Evolutionary conservation across 257 asterid genomes (phyloP).

Genomic region (Anisodus acutangulus): DNA sequence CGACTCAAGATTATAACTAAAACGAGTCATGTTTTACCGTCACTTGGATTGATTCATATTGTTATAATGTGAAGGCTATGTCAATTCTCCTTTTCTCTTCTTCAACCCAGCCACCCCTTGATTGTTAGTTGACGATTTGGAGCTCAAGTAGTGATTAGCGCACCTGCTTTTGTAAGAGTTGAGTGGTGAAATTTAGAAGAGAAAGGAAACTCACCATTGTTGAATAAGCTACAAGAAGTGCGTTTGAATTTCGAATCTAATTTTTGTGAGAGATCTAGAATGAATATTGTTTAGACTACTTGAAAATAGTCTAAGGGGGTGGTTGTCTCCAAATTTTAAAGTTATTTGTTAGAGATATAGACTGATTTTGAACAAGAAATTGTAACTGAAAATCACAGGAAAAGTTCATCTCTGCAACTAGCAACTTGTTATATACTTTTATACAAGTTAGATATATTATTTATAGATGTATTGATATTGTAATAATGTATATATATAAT

Average conservation of each 20-base stretch:
- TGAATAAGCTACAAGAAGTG: not conserved
- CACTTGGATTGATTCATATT: too few relatives aligned
- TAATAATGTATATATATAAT: not conserved
- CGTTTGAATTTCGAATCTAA: too few relatives aligned
- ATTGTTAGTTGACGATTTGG: not conserved
- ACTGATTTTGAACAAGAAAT: not conserved
- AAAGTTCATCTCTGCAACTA: not conserved
- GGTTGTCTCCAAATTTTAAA: not conserved
- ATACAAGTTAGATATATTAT: too few relatives aligned
- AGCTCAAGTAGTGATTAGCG: too few relatives aligned
- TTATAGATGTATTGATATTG: not conserved
- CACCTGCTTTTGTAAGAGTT: not conserved
- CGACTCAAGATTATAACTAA: too few relatives aligned
- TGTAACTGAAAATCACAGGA: not conserved
- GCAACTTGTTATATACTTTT: not conserved
- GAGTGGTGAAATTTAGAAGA: not conserved
- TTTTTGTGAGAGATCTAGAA: not conserved
- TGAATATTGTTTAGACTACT: not conserved
- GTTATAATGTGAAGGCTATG: not conserved
- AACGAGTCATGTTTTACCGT: too few relatives aligned
- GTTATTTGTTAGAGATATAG: not conserved
- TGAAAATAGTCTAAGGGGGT: not conserved
- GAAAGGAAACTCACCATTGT: not conserved
- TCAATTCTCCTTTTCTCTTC: not conserved
- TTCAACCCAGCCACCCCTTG: not conserved